Evolutionary conservation across 1,139 yeast genomes (phyloP), one percentile per base, ranked within the genome.

Genomic region (Williopsis jadinii): DNA sequence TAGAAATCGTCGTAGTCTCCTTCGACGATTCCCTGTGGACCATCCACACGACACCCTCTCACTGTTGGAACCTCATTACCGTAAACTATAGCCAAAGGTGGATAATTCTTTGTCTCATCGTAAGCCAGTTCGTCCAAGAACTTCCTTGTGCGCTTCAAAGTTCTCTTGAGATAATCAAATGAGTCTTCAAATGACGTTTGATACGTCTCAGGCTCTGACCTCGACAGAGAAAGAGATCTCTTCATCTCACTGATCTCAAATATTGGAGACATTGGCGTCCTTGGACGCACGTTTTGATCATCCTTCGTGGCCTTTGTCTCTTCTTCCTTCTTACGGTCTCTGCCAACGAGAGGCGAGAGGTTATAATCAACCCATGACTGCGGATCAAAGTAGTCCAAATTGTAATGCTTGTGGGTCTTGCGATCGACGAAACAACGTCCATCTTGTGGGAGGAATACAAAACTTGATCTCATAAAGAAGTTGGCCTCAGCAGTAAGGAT

Each of bases 381-480:
- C 2, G 87, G 84, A 55, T 88, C 81, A 55, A 84, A 88, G 51
- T 76, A 84, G 63, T 88, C 95, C 35, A 87, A 59, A 47, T 77
- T 77, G 54, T 77, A 80, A 41, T 71, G 67, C 51, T 80, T 77
- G 33, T 71, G 68, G 0, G 84, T 75, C 4, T 70, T 64, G 36
- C 63, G 68, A 56, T 87, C 80, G 39, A 78, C 75, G 58, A 87
- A 87, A 35, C 86, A 79, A 29, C 78, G 69, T 5, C 95, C 95
- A 51, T 76, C 73, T 11, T 77, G 60, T 0, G 97, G 97, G 34
- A 88, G 61, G 58, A 88, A 87, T 32, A 78, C 70, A 60, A 76
- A 87, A 41, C 90, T 78, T 31, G 92, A 81, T 54, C 97, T 71
- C 95, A 88, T 86, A 69, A 86, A 77, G 59, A 88, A 88, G 56